Evolutionary conservation across 495 filamentous ascomycete genomes (phyloP), one percentile per base, ranked within the genome.

Genomic region (Cenococcum geophilum): DNA sequence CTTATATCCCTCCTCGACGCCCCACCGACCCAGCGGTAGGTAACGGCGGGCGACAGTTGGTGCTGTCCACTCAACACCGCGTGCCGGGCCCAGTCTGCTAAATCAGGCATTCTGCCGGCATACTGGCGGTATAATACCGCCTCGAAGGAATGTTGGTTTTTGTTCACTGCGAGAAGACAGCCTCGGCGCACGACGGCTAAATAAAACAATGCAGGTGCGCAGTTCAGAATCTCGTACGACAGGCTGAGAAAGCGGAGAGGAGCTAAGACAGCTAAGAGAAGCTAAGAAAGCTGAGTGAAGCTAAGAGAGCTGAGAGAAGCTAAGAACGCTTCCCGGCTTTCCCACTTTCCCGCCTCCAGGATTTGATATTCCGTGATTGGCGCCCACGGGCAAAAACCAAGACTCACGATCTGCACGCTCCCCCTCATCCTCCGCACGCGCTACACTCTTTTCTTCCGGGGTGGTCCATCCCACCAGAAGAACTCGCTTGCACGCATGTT

Each of bases 361-460:
- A 2, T 6, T 34, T 50, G 23, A 14, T 10, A 0, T 12, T 14
- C 36, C 35, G 23, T 55, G 59, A 66, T 66, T 66, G 63, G 63
- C 37, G 35, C 50, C 51, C n/a, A 49, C 47, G 45, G 50, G 43
- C 37, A 58, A 55, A 62, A 37, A 34, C 59, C 2, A 32, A 59
- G 37, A 56, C 22, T 59, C 55, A 57, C 59, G 55, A 62, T 67
- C 64, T 67, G 64, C 64, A 63, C 50, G 59, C 56, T 60, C 60
- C 25, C 25, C 52, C 21, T 51, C 36, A 32, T 5, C 12, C 36
- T 42, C 4, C 21, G 22, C 14, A 54, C 47, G 47, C 47, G 55
- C 22, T 23, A 9, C 37, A 37, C 50, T 56, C 42, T 6, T 32
- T 6, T 32, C 27, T 32, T 6, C 27, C 27, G 27, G 27, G 27